Conservation (phyloP, 768 basidiomycete species). For the Rhodotorula kratochvilovae region DNA sequence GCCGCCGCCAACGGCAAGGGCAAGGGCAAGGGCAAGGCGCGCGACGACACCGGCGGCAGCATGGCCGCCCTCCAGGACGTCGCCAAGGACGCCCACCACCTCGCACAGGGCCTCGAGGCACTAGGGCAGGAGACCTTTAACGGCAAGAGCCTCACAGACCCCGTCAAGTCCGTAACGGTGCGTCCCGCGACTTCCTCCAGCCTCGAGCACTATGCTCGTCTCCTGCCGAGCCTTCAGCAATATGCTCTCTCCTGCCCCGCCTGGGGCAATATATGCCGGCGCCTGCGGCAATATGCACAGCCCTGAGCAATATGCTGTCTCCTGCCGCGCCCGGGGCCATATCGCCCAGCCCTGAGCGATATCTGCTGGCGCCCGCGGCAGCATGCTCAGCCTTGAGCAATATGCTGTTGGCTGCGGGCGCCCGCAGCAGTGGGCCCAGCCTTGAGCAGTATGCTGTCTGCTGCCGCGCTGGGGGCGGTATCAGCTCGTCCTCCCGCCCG, state of each 20-base stretch:
- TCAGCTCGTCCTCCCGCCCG: too few relatives aligned
- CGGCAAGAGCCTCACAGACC: constrained; percentile 76
- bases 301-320: too few relatives aligned
- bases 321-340: background rate
- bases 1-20: background rate
- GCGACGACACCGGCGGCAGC: constrained; percentile 13
- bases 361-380: too few relatives aligned
- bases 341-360: too few relatives aligned
- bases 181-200: constrained; percentile 40
- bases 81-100: constrained; percentile 17
- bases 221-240: too few relatives aligned
- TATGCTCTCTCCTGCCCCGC: background rate
- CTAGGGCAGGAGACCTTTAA: constrained; percentile 45
- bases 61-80: constrained; percentile 22
- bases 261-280: background rate
- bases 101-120: constrained; percentile 25
- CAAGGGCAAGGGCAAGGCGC: constrained; percentile 29
- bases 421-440: too few relatives aligned
- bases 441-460: too few relatives aligned
- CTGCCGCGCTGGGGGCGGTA: too few relatives aligned
- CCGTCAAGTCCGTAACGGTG: constrained; percentile 85
- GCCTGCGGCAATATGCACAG: too few relatives aligned
- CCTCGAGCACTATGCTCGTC: too few relatives aligned
- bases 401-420: too few relatives aligned
- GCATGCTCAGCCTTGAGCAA: too few relatives aligned